A percentile compares a stretch with the other conserved stretches of the same genome.
phyloP scores from a whole-genome alignment of 768 basidiomycete species.

The Mycena chlorophos region DNA sequence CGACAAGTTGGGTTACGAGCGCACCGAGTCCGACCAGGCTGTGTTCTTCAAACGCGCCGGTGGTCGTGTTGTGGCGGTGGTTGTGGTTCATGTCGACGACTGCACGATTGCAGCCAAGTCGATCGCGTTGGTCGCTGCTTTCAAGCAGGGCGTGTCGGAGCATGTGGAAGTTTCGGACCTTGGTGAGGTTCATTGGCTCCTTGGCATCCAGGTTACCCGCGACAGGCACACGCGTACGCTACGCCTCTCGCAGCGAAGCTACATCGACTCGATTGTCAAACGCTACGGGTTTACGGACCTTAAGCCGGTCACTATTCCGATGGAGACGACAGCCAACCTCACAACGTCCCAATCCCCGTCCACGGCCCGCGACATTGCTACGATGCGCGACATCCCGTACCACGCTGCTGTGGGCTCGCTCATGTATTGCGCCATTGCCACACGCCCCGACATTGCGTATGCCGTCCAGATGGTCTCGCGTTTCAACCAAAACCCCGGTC shows the following conservation, averaged over 20 bases:
- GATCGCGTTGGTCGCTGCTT: constrained; percentile 16
- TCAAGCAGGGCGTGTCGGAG: constrained; percentile 26
- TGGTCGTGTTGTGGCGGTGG: constrained; percentile 20
- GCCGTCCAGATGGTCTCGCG: constrained; percentile 25
- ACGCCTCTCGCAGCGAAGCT: constrained; percentile 25
- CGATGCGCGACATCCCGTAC: constrained; percentile 24
- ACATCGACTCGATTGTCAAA: constrained; percentile 26
- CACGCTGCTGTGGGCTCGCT: constrained; percentile 24
- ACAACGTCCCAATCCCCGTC: constrained; percentile 11
- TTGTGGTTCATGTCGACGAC: constrained; percentile 35
- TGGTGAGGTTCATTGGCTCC: constrained; percentile 22
- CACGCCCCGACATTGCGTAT: constrained; percentile 28
- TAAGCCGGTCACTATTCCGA: constrained; percentile 21
- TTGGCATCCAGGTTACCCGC: constrained; percentile 24
- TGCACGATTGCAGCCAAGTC: constrained; percentile 28
- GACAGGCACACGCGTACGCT: constrained; percentile 24
- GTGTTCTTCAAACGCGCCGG: constrained; percentile 24
- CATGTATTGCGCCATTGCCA: constrained; percentile 26
- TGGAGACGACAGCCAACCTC: constrained; percentile 16
- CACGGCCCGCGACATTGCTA: constrained; percentile 8
- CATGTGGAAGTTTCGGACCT: constrained; percentile 25
- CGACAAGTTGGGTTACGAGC: background rate
- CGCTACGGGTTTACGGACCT: constrained; percentile 24
- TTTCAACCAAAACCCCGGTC: constrained; percentile 29
- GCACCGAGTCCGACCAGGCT: constrained; percentile 20